Evolutionary conservation across 2,329 filamentous ascomycete genomes (phyloP).

Genomic region (Huntiella moniliformis): DNA sequence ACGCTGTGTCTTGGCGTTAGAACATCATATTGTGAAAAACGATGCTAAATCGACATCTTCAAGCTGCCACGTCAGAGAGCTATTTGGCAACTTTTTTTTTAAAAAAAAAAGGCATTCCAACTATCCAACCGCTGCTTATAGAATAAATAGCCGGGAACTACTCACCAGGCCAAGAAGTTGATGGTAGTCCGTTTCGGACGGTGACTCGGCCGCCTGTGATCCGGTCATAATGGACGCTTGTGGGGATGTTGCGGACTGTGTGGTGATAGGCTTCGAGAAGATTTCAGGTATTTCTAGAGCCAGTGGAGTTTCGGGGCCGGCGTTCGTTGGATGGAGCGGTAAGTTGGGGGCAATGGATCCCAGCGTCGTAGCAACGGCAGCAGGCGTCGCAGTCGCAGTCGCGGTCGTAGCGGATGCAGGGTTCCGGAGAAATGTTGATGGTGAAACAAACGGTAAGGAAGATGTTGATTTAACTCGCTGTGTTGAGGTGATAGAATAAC

Average conservation of each 20-base stretch:
- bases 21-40: neutral
- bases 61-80: neutral
- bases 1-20: slow-evolving; percentile 34
- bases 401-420: slow-evolving; percentile 13
- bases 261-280: slow-evolving; percentile 19
- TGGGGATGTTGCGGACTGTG: slow-evolving; percentile 21
- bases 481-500: too few species aligned
- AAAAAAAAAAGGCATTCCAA: neutral
- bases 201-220: slow-evolving; percentile 2
- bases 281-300: slow-evolving; percentile 2
- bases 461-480: too few species aligned
- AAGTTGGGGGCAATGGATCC: slow-evolving; percentile 8
- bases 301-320: neutral
- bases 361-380: slow-evolving; percentile 12
- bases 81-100: neutral
- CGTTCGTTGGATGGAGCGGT: neutral
- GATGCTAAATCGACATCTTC: neutral
- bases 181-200: slow-evolving; percentile 50
- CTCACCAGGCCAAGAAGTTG: slow-evolving; percentile 63
- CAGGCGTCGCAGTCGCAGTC: slow-evolving; percentile 10
- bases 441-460: slow-evolving; percentile 38
- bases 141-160: slow-evolving; percentile 3
- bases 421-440: slow-evolving; percentile 37
- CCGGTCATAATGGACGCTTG: slow-evolving; percentile 15
- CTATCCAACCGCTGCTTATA: neutral